phyloP scores from a whole-genome alignment of 805 yeast genomes.

The Nakazawaea pomicola region DNA sequence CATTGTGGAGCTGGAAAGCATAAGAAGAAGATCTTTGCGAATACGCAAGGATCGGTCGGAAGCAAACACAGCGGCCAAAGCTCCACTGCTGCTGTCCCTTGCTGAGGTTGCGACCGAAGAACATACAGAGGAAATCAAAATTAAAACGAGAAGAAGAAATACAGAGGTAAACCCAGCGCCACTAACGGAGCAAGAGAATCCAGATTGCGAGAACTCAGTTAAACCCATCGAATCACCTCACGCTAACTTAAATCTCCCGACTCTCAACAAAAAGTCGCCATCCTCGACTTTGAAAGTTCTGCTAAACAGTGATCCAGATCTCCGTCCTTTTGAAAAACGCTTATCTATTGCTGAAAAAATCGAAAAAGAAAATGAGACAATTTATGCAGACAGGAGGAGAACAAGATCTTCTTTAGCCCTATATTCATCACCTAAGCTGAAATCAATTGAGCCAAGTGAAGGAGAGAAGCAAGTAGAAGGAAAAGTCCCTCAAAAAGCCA shows the following conservation, averaged over 20 bases:
- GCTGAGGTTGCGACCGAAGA: too few relatives aligned
- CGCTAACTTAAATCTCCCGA: too few relatives aligned
- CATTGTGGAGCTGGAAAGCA: too few relatives aligned
- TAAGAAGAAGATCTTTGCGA: too few relatives aligned
- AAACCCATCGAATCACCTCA: too few relatives aligned
- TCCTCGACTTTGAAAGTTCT: background rate
- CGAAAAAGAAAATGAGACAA: constrained; percentile 11
- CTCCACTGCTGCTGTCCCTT: too few relatives aligned
- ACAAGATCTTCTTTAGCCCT: constrained; percentile 14
- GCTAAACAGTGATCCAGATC: too few relatives aligned
- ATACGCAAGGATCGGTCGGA: too few relatives aligned
- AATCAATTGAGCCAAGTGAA: constrained; percentile 2
- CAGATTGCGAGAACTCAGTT: background rate
- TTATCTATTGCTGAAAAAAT: constrained; percentile 2
- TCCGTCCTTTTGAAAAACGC: too few relatives aligned
- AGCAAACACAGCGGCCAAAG: too few relatives aligned
- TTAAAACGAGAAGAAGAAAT: constrained; percentile 4
- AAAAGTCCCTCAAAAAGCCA: background rate
- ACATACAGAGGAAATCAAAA: constrained; percentile 1
- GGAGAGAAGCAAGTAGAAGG: constrained; percentile 9
- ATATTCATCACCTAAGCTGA: constrained; percentile 8
- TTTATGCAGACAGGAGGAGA: constrained; percentile 15
- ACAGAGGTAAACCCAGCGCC: background rate
- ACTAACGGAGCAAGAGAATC: background rate
- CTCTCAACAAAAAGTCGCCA: too few relatives aligned